Conservation (phyloP, 768 basidiomycete species). For the Trametes elegans region DNA sequence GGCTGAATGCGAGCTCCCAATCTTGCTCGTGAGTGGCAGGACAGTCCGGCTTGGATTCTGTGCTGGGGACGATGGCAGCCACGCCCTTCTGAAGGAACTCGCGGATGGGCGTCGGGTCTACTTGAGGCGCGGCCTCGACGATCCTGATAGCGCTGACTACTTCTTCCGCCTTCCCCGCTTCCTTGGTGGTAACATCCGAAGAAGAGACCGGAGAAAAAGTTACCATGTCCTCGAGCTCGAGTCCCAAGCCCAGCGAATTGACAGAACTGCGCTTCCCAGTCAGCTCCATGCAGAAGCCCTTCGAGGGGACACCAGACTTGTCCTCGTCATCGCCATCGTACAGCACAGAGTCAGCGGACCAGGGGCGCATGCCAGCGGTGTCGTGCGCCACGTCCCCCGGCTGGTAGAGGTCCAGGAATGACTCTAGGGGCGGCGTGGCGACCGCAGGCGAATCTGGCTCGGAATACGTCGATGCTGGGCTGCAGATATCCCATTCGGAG, state of each 20-base stretch:
- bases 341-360: background rate
- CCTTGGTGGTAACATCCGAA: too few relatives aligned
- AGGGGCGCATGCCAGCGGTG: background rate
- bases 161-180: too few relatives aligned
- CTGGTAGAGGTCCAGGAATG: background rate
- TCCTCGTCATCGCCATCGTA: background rate
- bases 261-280: too few relatives aligned
- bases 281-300: too few relatives aligned
- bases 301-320: too few relatives aligned
- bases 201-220: too few relatives aligned
- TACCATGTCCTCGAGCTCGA: too few relatives aligned
- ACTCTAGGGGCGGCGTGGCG: background rate
- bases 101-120: background rate
- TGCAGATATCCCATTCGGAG: background rate
- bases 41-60: background rate
- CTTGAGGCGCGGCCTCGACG: background rate
- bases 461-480: background rate
- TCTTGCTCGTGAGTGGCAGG: background rate
- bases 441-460: constrained; percentile 4
- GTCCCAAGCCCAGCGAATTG: too few relatives aligned
- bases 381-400: background rate
- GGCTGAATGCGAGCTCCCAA: background rate
- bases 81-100: background rate
- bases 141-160: too few relatives aligned
- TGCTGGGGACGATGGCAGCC: background rate